Evolutionary conservation across 2,329 filamentous ascomycete species (phyloP).

Genomic region (Exophiala alcalophila): DNA sequence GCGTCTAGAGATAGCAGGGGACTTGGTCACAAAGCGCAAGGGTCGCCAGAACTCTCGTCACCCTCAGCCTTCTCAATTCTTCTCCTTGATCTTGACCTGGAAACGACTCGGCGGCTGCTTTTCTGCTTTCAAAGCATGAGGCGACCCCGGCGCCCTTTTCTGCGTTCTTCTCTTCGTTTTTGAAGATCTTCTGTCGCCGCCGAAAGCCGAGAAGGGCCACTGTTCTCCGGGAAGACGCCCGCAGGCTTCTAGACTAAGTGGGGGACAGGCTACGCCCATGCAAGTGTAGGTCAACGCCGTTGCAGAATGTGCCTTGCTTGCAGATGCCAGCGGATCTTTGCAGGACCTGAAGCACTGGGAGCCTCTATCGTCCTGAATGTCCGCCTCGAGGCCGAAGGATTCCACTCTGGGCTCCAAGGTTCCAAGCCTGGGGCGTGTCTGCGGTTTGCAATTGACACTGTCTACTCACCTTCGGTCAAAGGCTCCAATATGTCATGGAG

Average conservation of each 20-base stretch:
- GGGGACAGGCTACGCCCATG: conserved; percentile 2
- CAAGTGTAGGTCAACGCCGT: conserved; percentile 3
- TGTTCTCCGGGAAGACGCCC: conserved; percentile 1
- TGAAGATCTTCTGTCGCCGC: not conserved
- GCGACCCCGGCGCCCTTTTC: too few relatives aligned
- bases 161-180: too few relatives aligned
- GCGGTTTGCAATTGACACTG: conserved; percentile 3
- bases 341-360: not conserved
- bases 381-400: not conserved
- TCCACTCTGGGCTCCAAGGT: too few relatives aligned
- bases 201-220: too few relatives aligned
- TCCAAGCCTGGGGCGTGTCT: too few relatives aligned
- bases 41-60: too few relatives aligned
- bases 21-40: too few relatives aligned
- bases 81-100: too few relatives aligned
- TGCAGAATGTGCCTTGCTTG: conserved; percentile 7
- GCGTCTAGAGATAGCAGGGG: too few relatives aligned
- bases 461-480: not conserved
- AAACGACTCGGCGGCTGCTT: too few relatives aligned
- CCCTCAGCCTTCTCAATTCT: too few relatives aligned
- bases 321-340: conserved; percentile 2
- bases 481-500: not conserved
- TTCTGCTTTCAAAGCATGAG: too few relatives aligned
- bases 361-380: conserved; percentile 1
- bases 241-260: conserved; percentile 6